Conservation (phyloP, 106 monocot species). For the Posidonia australis region DNA sequence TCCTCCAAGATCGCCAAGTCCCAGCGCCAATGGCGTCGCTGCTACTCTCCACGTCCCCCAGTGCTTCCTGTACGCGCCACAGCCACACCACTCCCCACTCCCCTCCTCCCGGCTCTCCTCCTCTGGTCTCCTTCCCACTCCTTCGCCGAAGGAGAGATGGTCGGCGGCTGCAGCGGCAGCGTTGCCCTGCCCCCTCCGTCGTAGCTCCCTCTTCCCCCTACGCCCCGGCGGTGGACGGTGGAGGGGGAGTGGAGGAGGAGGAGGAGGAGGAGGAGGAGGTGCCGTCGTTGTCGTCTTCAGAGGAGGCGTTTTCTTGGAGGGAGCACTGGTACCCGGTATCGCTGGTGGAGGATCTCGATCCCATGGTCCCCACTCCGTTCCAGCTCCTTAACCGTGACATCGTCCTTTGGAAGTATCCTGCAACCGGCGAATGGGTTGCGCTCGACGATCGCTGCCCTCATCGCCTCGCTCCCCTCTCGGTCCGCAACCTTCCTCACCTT, state of each 20-base stretch:
- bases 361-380: slow-evolving; percentile 62
- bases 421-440: slow-evolving; percentile 66
- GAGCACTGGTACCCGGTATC: slow-evolving; percentile 96
- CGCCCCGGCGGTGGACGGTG: not conserved
- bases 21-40: not conserved
- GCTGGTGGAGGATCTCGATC: slow-evolving; percentile 84
- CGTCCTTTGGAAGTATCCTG: slow-evolving; percentile 80
- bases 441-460: slow-evolving; percentile 90
- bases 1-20: no score
- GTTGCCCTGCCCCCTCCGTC: not conserved
- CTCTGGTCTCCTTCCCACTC: not conserved
- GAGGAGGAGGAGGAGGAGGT: not conserved
- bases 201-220: not conserved
- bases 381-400: slow-evolving; percentile 92
- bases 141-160: not conserved
- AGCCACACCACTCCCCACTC: not conserved
- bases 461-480: slow-evolving; percentile 93
- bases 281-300: slow-evolving; percentile 14
- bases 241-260: not conserved
- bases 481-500: slow-evolving; percentile 8
- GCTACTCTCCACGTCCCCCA: not conserved
- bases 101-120: not conserved
- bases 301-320: slow-evolving; percentile 64
- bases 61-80: not conserved
- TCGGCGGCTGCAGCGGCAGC: not conserved